Conservation (phyloP, 176 grass and related monocot genomes). For the Oryza glumipatula region DNA sequence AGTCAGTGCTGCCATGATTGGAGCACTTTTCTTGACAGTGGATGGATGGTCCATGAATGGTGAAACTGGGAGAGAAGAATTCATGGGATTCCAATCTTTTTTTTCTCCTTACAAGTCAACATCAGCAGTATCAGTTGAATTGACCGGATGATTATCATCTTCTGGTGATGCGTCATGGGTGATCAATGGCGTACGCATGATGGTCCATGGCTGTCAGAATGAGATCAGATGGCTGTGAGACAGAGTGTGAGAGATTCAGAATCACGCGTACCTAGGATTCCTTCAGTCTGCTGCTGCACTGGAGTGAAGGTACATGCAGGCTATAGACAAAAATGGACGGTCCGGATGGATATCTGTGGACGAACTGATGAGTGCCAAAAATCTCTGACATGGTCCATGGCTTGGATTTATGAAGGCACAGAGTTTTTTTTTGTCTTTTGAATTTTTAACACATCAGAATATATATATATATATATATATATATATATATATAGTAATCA, state of each 20-base stretch:
- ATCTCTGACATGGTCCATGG: not conserved
- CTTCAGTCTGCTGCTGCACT: not conserved
- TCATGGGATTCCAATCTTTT: not conserved
- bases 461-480: too few species aligned
- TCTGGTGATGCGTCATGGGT: not conserved
- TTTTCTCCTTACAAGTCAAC: not conserved
- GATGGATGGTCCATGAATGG: slow-evolving; percentile 17
- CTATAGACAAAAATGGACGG: slow-evolving; percentile 10
- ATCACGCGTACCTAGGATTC: slow-evolving; percentile 15
- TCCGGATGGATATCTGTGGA: not conserved
- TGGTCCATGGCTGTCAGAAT: not conserved
- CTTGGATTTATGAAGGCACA: not conserved
- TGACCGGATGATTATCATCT: not conserved
- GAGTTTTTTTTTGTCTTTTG: not conserved
- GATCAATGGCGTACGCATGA: not conserved
- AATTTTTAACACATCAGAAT: not conserved
- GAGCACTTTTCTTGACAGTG: slow-evolving; percentile 2
- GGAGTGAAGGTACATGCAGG: not conserved
- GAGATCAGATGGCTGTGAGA: not conserved
- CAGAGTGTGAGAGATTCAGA: not conserved
- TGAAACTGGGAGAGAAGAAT: not conserved
- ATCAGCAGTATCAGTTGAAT: not conserved
- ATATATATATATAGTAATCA: too few species aligned
- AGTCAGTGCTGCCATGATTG: slow-evolving; percentile 16
- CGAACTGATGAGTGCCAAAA: not conserved